A percentile compares a stretch with the other conserved stretches of the same genome.
These are phyloP conservation scores for Trichosanthes cucumerina DNA, from an alignment of 306 rosid genomes.

Conservation along the genomic window DNA sequence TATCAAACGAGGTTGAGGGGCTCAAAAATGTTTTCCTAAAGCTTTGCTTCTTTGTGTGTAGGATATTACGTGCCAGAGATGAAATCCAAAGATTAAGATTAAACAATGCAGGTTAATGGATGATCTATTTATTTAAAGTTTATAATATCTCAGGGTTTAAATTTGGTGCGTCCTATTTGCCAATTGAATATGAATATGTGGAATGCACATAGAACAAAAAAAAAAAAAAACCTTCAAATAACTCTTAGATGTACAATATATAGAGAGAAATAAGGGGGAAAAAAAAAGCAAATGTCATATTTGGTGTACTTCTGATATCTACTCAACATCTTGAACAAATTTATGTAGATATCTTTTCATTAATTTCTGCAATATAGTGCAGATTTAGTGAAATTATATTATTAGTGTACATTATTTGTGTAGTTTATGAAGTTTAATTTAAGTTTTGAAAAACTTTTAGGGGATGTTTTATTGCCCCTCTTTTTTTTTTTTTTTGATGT, in stretches of 20 bases:
- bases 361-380: not conserved
- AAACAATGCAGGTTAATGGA: conserved; percentile 6
- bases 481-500: not conserved
- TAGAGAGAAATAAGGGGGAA: not conserved
- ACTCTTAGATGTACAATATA: not conserved
- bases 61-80: conserved; percentile 8
- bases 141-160: not conserved
- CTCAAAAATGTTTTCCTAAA: not conserved
- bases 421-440: not conserved
- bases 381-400: conserved; percentile 2
- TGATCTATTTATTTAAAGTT: not conserved
- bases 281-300: not conserved
- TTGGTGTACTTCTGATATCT: conserved; percentile 4
- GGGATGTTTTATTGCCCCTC: not conserved
- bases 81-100: conserved; percentile 11
- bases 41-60: not conserved
- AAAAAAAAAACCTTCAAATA: not conserved
- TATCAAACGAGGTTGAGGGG: not conserved
- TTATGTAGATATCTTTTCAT: not conserved
- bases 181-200: not conserved
- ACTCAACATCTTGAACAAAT: not conserved
- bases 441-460: not conserved
- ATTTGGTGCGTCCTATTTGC: not conserved
- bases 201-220: not conserved
- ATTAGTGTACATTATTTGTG: not conserved